A percentile compares a stretch with the other conserved stretches of the same genome.
phyloP scores from a whole-genome alignment of 1,284 basidiomycete genomes.

The Pseudozyma pruni region DNA sequence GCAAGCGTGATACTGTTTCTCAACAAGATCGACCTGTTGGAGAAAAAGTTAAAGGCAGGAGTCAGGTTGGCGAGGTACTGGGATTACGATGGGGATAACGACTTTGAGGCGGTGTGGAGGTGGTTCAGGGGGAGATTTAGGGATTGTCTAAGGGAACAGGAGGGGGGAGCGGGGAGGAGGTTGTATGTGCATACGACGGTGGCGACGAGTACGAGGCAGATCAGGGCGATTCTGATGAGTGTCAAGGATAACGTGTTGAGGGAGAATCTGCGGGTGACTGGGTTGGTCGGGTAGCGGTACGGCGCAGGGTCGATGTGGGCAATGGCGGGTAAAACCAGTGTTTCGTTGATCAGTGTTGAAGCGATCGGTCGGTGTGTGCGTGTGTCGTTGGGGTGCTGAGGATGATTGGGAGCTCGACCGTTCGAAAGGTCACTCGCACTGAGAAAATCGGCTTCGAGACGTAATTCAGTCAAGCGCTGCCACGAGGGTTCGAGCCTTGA shows the following conservation, averaged over 20 bases:
- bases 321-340: too few species aligned
- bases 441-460: too few species aligned
- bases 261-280: conserved; percentile 38
- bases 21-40: conserved; percentile 58
- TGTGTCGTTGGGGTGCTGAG: too few species aligned
- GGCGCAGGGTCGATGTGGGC: background rate
- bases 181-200: conserved; percentile 57
- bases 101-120: conserved; percentile 52
- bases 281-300: conserved; percentile 19
- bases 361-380: too few species aligned
- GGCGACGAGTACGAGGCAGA: conserved; percentile 53
- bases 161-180: conserved; percentile 19
- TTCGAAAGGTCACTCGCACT: too few species aligned
- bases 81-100: conserved; percentile 45
- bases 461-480: too few species aligned
- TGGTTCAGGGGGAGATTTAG: conserved; percentile 48
- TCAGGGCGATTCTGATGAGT: conserved; percentile 50
- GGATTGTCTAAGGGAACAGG: conserved; percentile 23
- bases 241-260: conserved; percentile 51
- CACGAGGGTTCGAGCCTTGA: too few species aligned
- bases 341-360: too few species aligned
- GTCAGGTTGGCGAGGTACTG: conserved; percentile 24
- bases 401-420: too few species aligned
- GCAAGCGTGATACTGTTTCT: conserved; percentile 55
- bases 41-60: conserved; percentile 32